Conservation (phyloP, 2,329 filamentous ascomycete genomes). For the Monosporascus sp. region DNA sequence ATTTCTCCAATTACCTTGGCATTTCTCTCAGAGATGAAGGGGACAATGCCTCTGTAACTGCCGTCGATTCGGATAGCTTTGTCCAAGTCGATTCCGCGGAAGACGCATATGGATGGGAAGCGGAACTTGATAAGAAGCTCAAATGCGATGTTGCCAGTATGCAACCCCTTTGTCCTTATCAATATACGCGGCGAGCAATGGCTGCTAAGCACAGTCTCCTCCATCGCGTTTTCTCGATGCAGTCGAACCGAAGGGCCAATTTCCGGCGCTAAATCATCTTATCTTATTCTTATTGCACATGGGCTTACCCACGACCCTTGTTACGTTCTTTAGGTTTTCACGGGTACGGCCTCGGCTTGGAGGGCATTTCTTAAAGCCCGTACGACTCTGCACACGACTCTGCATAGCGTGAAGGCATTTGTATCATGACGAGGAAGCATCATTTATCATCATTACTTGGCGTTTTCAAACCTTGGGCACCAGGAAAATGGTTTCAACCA, state of each 20-base stretch:
- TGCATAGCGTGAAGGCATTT: no score
- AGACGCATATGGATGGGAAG: constrained; percentile 52
- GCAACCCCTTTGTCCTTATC: constrained; percentile 14
- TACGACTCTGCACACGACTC: no score
- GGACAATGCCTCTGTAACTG: constrained; percentile 18
- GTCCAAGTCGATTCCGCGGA: constrained; percentile 23
- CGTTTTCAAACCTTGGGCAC: not conserved
- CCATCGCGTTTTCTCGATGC: constrained; percentile 34
- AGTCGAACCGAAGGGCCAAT: constrained; percentile 11
- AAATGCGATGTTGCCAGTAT: constrained; percentile 16
- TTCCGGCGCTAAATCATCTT: not conserved
- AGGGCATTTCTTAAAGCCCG: no score
- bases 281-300: not conserved
- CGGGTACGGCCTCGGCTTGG: no score
- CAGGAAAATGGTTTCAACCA: not conserved
- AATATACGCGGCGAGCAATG: constrained; percentile 21
- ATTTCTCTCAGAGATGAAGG: constrained; percentile 26
- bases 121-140: constrained; percentile 34
- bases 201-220: constrained; percentile 30
- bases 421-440: no score
- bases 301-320: no score
- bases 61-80: constrained; percentile 24
- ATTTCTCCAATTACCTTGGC: constrained; percentile 35
- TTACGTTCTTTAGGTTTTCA: no score
- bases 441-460: not conserved